Evolutionary conservation across 805 yeast genomes (phyloP).

Genomic region (Metschnikowia santaceciliae): DNA sequence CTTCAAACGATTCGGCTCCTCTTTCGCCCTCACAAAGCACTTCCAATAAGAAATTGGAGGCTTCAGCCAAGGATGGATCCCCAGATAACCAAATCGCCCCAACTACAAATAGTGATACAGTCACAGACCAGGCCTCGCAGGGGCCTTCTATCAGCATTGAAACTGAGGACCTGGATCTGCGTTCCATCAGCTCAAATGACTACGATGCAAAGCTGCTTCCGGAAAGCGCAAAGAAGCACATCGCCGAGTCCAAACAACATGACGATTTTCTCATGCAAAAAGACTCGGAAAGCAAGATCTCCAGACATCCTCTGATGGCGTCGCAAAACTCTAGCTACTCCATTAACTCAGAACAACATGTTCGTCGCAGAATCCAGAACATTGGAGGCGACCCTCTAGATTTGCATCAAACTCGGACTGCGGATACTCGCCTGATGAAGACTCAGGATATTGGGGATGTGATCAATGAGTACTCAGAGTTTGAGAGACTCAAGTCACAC

Average conservation of each 20-base stretch:
- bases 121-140: neutral
- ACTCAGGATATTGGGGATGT: conserved; percentile 38
- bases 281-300: conserved; percentile 6
- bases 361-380: conserved; percentile 1
- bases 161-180: neutral
- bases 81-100: neutral
- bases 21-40: neutral
- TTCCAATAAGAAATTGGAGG: neutral
- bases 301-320: conserved; percentile 5
- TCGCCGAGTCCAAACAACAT: conserved; percentile 17
- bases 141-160: neutral
- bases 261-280: conserved; percentile 18
- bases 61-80: neutral
- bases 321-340: conserved; percentile 1
- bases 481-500: conserved; percentile 28
- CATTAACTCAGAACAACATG: neutral
- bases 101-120: neutral
- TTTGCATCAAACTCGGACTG: conserved; percentile 15
- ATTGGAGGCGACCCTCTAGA: conserved; percentile 4
- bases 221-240: neutral
- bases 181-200: conserved; percentile 2
- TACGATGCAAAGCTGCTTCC: neutral
- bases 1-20: neutral
- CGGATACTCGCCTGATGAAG: conserved; percentile 23
- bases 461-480: conserved; percentile 45